Conservation (phyloP, 495 filamentous ascomycete genomes). For the Thermochaetoides thermophila region DNA sequence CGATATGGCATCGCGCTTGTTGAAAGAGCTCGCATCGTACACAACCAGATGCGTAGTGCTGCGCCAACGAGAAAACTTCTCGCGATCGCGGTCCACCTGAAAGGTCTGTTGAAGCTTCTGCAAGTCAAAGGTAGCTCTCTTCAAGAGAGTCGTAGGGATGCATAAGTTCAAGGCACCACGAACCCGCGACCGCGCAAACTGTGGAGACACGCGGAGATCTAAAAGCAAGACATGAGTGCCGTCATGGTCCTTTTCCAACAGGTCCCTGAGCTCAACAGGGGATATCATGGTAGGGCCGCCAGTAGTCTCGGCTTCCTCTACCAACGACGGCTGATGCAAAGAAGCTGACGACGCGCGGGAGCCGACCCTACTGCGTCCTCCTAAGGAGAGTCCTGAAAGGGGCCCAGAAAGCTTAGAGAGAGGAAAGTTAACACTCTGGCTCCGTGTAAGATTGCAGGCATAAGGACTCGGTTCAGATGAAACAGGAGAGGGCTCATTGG, state of each 20-base stretch:
- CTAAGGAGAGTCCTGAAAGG: too few relatives aligned
- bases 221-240: constrained; percentile 56
- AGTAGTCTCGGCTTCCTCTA: too few relatives aligned
- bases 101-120: constrained; percentile 81
- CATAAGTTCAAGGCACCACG: constrained; percentile 75
- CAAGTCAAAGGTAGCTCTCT: constrained; percentile 82
- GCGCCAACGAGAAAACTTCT: constrained; percentile 64
- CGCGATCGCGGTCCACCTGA: constrained; percentile 54
- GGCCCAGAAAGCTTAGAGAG: too few relatives aligned
- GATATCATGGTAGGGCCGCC: constrained; percentile 44
- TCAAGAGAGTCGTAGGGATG: constrained; percentile 86
- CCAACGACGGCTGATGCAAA: too few relatives aligned
- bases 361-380: too few relatives aligned
- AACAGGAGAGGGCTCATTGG: too few relatives aligned
- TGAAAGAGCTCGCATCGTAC: constrained; percentile 65
- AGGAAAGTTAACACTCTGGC: too few relatives aligned
- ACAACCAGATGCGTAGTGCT: constrained; percentile 63
- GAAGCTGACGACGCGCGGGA: too few relatives aligned
- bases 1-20: constrained; percentile 61
- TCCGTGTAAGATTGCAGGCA: too few relatives aligned
- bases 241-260: constrained; percentile 40
- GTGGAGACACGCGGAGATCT: constrained; percentile 79
- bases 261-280: constrained; percentile 45
- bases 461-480: too few relatives aligned
- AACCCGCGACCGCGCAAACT: constrained; percentile 63